Evolutionary conservation across 495 filamentous ascomycete species (phyloP), one percentile per base, ranked within the genome.

Genomic region (Astrothelium macrocarpum): DNA sequence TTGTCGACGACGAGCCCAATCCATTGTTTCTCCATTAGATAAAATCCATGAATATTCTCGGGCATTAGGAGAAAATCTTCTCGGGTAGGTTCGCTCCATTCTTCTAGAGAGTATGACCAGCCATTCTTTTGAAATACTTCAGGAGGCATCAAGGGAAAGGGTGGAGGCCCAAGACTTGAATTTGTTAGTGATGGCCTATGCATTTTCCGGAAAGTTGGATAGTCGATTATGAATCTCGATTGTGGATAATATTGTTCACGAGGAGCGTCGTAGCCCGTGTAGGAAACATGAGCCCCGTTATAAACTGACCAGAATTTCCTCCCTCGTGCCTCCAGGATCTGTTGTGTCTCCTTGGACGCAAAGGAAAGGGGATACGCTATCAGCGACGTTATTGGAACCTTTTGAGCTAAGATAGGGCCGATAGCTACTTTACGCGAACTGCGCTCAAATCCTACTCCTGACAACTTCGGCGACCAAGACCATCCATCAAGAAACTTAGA

Each of bases 11-110:
- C 62, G 16, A 68, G 58, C 11, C 64, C 46, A 39, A 68, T 36
- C 60, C 60, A 68, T 7, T 49, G 9, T 59, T 68, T 68, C 58
- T 68, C 67, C 12, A 43, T 64, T 25, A 68, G 63, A 26, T 64
- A 66, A 59, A 68, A 68, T 16, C 67, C 67, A 31, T 64, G 67
- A 10, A 68, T 29, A 29, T 56, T 20, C 9, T 12, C 5, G 9
- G 49, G 49, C 49, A 56, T 56, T 5, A 56, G 0, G 49, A 28
- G 20, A 29, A 56, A 56, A 56, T 11, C 12, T 28, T 9, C 25
- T 29, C 2, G 5, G 5, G 2, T 9, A 16, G 49, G 49, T 16
- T 32, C 25, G 5, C 20, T 39, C 5, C 34, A 5, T 39, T 39
- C 14, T 39, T 39, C 34, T 14, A 39, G 34, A n/a, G 34, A 5